Percentiles rank a stretch among this genome's conserved stretches.
These are phyloP conservation scores for Bacterosira constricta DNA, from an alignment of 108 stramenopile genomes.

Conservation along the genomic window DNA sequence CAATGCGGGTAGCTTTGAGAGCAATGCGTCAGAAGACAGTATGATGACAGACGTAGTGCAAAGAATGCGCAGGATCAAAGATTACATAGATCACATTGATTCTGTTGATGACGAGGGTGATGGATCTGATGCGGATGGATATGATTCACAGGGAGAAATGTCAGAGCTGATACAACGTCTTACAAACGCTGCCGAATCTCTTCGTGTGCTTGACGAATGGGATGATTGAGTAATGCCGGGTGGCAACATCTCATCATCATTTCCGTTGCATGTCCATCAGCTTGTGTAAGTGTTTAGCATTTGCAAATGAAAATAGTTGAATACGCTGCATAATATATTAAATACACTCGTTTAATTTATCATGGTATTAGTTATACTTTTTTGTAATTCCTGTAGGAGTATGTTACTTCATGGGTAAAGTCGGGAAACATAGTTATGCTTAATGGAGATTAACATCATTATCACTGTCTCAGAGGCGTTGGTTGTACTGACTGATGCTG, in stretches of 20 bases:
- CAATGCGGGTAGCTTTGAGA: constrained; percentile 35
- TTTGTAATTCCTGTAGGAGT: too few species aligned
- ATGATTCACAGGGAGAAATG: constrained; percentile 45
- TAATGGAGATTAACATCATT: too few species aligned
- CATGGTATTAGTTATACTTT: too few species aligned
- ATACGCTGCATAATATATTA: neutral
- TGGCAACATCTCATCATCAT: too few species aligned
- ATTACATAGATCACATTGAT: constrained; percentile 44
- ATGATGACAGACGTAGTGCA: constrained; percentile 23
- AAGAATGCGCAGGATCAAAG: constrained; percentile 32
- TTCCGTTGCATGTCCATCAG: too few species aligned
- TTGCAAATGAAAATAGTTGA: too few species aligned
- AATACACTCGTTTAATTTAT: too few species aligned
- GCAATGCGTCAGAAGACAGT: constrained; percentile 27
- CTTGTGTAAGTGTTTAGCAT: too few species aligned
- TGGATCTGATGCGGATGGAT: constrained; percentile 9
- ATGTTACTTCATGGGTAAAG: too few species aligned
- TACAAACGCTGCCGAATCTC: constrained; percentile 45
- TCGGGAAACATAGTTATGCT: too few species aligned
- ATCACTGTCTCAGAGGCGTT: too few species aligned
- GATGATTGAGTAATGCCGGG: constrained; percentile 9
- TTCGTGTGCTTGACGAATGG: constrained; percentile 22
- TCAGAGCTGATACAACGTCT: constrained; percentile 42
- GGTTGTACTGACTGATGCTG: too few species aligned
- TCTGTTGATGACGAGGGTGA: constrained; percentile 25